A percentile compares a stretch with the other conserved stretches of the same genome.
Evolutionary conservation across 2,329 filamentous ascomycete genomes (phyloP).

Genomic region (Geosmithia morbida): DNA sequence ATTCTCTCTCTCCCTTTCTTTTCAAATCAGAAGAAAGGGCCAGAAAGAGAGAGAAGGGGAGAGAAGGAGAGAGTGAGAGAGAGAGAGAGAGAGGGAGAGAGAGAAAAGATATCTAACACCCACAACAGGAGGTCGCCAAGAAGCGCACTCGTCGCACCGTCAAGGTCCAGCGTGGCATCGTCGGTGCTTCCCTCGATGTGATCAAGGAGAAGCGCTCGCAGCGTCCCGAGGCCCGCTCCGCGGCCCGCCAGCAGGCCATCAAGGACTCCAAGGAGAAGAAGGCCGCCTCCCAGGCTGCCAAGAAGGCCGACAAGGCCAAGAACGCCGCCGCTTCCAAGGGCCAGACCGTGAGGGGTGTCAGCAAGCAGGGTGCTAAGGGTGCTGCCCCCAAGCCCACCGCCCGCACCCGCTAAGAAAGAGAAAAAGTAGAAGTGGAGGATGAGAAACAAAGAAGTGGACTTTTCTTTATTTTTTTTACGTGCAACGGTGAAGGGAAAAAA

Average conservation of each 20-base stretch:
- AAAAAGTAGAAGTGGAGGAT: conserved; percentile 1
- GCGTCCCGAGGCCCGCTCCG: conserved; percentile 90
- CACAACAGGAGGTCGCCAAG: conserved; percentile 90
- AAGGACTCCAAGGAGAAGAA: conserved; percentile 99
- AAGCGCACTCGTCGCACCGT: conserved; percentile 96
- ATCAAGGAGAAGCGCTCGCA: conserved; percentile 97
- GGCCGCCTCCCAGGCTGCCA: conserved; percentile 68
- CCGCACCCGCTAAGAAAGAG: conserved; percentile 53
- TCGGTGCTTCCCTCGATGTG: conserved; percentile 97
- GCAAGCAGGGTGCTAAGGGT: conserved; percentile 97
- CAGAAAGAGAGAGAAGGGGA: neutral
- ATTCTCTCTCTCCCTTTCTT: neutral
- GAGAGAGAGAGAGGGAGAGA: neutral
- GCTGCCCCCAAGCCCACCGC: conserved; percentile 72
- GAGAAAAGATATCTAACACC: conserved; percentile 21
- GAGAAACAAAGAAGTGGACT: conserved; percentile 9
- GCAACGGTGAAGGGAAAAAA: conserved; percentile 9
- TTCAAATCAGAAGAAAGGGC: neutral
- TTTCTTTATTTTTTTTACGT: conserved; percentile 22
- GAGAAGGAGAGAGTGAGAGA: neutral
- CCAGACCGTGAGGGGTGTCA: conserved; percentile 64
- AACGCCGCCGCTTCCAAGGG: conserved; percentile 66
- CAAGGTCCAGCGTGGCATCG: conserved; percentile 97
- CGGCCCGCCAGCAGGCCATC: conserved; percentile 80
- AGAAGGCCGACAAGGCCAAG: conserved; percentile 99